These are phyloP conservation scores for Cyclostephanos invisitatus DNA, from an alignment of 108 stramenopile genomes.

Conservation along the genomic window DNA sequence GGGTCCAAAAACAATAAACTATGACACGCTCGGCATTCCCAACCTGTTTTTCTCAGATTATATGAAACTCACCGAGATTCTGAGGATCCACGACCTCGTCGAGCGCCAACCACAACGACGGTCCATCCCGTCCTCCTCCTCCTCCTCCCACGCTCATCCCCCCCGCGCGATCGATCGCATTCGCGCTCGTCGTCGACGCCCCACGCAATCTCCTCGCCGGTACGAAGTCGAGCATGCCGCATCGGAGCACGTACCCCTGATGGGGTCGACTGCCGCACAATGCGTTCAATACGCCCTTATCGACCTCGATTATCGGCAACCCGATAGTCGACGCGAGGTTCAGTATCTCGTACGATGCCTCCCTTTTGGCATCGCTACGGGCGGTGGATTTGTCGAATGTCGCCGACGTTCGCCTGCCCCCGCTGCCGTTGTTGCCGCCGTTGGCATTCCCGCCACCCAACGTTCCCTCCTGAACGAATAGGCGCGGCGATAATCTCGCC, in stretches of 20 bases:
- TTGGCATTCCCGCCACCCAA: background rate
- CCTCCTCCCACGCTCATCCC: too few relatives aligned
- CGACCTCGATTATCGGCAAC: conserved; percentile 67
- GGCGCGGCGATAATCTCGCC: conserved; percentile 67
- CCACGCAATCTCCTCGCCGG: conserved; percentile 50
- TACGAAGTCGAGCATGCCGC: conserved; percentile 72
- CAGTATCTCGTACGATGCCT: conserved; percentile 56
- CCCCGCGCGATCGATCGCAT: too few relatives aligned
- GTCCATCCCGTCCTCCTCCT: conserved; percentile 17
- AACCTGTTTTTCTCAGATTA: too few relatives aligned
- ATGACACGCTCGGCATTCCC: too few relatives aligned
- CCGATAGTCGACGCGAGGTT: conserved; percentile 56
- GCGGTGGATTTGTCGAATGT: background rate
- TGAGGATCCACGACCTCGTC: conserved; percentile 95
- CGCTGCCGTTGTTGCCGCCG: conserved; percentile 11
- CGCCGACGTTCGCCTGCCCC: too few relatives aligned
- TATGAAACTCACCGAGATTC: conserved; percentile 65
- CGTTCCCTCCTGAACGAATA: conserved; percentile 77
- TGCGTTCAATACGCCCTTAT: conserved; percentile 87
- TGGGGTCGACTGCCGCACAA: conserved; percentile 87
- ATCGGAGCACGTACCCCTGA: conserved; percentile 89
- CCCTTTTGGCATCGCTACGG: conserved; percentile 52
- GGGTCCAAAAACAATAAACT: background rate
- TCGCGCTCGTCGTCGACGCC: conserved; percentile 15
- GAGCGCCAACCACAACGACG: conserved; percentile 79